A percentile compares a stretch with the other conserved stretches of the same genome.
These are phyloP conservation scores for Yamadazyma ubonensis DNA, from an alignment of 805 yeast species.

Conservation along the genomic window DNA sequence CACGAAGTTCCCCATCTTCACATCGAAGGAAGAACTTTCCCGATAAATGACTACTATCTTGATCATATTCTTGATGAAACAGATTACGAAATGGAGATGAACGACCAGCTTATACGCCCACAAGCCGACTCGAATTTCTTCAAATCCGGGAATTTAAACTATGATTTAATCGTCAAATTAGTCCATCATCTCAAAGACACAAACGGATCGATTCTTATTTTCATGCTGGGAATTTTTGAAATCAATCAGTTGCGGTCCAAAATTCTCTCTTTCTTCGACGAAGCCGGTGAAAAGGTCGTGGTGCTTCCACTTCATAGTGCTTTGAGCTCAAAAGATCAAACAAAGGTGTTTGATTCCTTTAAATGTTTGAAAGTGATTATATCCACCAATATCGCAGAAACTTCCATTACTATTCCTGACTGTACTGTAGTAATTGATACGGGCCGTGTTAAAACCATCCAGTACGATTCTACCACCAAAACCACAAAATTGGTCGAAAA, in stretches of 20 bases:
- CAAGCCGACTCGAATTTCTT: conserved; percentile 66
- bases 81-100: conserved; percentile 51
- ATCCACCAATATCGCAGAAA: conserved; percentile 93
- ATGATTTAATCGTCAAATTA: conserved; percentile 62
- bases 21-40: conserved; percentile 92
- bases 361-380: conserved; percentile 76
- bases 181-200: conserved; percentile 23
- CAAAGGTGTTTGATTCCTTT: conserved; percentile 62
- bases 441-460: conserved; percentile 79
- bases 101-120: conserved; percentile 50
- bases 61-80: conserved; percentile 61
- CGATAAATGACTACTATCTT: conserved; percentile 74
- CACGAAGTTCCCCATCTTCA: conserved; percentile 60
- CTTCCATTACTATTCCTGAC: conserved; percentile 94
- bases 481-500: conserved; percentile 71
- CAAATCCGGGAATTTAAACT: conserved; percentile 66
- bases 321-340: conserved; percentile 77
- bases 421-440: conserved; percentile 88
- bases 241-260: conserved; percentile 50
- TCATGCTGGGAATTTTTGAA: conserved; percentile 89
- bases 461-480: conserved; percentile 65
- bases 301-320: conserved; percentile 88
- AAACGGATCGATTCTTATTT: conserved; percentile 75
- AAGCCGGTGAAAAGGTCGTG: conserved; percentile 23
- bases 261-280: conserved; percentile 6